phyloP scores from a whole-genome alignment of 805 yeast species.

The Lipomyces chichibuensis region DNA sequence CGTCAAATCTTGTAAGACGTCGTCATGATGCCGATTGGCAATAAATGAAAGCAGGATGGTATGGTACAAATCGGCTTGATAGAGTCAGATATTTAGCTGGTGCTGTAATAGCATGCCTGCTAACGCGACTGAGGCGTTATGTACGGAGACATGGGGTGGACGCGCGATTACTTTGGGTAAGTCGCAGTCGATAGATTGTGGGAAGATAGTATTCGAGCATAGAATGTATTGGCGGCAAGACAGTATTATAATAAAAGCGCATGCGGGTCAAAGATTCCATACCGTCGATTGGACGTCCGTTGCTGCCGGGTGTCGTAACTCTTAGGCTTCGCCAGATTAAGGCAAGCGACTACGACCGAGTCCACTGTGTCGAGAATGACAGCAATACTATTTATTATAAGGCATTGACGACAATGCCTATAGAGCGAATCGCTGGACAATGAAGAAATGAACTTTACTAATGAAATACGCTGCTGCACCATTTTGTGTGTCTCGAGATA shows the following conservation, averaged over 20 bases:
- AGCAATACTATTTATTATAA: no score
- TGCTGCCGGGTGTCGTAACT: no score
- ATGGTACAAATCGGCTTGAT: no score
- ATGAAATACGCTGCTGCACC: constrained; percentile 24
- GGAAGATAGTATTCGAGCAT: no score
- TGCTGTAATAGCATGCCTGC: background rate
- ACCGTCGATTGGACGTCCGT: background rate
- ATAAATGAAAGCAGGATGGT: no score
- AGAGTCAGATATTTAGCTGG: no score
- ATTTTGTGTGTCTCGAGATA: constrained; percentile 25
- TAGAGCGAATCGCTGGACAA: background rate
- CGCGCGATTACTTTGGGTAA: no score
- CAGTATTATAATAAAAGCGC: no score
- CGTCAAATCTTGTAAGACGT: no score
- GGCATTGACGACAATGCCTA: background rate
- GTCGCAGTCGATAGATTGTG: background rate
- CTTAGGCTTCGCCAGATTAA: background rate
- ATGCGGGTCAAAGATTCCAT: background rate
- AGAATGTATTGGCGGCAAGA: background rate
- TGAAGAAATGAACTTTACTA: constrained; percentile 1
- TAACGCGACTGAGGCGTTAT: no score
- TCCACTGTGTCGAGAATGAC: background rate
- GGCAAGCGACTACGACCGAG: background rate
- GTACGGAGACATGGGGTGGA: no score
- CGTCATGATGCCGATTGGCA: no score